A percentile compares a stretch with the other conserved stretches of the same genome.
Conservation (phyloP, 1,284 basidiomycete genomes). For the Golubevia sp. region DNA sequence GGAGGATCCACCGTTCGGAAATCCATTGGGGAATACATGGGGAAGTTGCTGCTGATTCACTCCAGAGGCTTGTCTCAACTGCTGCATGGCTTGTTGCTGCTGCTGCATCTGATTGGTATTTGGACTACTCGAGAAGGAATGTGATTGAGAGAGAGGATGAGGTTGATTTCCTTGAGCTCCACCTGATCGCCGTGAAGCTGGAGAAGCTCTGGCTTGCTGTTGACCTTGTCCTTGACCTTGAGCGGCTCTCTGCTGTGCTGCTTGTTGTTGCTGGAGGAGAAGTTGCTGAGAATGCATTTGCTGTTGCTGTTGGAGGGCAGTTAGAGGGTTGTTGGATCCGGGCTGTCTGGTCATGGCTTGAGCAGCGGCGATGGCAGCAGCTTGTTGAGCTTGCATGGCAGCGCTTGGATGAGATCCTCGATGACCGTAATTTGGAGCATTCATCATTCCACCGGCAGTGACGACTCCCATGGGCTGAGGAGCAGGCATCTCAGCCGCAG, state of each 20-base stretch:
- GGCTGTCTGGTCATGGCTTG: conserved; percentile 14
- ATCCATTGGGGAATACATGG: too few relatives aligned
- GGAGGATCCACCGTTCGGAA: too few relatives aligned
- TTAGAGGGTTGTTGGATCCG: conserved; percentile 19
- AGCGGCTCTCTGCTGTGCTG: conserved; percentile 24
- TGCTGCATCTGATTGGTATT: conserved; percentile 4
- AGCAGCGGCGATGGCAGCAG: conserved; percentile 14
- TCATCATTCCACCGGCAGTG: neutral
- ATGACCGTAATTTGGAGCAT: neutral
- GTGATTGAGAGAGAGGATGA: conserved; percentile 15
- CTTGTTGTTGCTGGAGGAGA: conserved; percentile 27
- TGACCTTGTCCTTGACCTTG: conserved; percentile 16
- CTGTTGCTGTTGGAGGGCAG: conserved; percentile 17
- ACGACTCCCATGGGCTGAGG: conserved; percentile 12
- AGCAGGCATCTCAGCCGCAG: conserved; percentile 37
- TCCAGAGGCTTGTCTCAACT: conserved; percentile 5
- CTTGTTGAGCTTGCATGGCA: conserved; percentile 10
- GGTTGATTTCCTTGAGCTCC: conserved; percentile 6
- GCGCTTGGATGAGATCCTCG: conserved; percentile 13
- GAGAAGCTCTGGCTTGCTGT: conserved; percentile 12
- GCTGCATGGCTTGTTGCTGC: conserved; percentile 26
- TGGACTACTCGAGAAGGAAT: conserved; percentile 6
- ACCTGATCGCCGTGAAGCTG: neutral
- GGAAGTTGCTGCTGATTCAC: conserved; percentile 1
- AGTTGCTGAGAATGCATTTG: conserved; percentile 15